Evolutionary conservation across 192 early-diverging fungal genomes (phyloP).

Genomic region (Dispira simplex): DNA sequence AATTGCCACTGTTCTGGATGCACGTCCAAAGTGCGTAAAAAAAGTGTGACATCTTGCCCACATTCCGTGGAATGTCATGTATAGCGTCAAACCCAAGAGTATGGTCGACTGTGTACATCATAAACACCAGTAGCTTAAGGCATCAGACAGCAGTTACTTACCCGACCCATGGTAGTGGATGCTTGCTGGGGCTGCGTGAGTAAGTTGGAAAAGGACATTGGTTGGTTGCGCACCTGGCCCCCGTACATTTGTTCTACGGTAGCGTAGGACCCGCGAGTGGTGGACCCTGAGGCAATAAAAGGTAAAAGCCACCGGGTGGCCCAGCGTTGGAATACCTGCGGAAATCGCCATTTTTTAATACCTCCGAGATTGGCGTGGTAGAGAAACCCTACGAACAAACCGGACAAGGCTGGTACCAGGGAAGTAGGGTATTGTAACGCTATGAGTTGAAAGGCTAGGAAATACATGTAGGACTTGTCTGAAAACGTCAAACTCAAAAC

Average conservation of each 20-base stretch:
- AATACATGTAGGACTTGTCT: conserved; percentile 33
- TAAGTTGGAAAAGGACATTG: conserved; percentile 17
- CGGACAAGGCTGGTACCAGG: conserved; percentile 25
- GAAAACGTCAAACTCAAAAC: conserved; percentile 31
- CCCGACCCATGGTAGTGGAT: background rate
- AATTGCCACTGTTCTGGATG: no score
- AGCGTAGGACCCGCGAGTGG: conserved; percentile 23
- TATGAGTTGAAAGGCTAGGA: conserved; percentile 28
- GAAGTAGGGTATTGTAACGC: conserved; percentile 26
- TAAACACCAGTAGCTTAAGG: no score
- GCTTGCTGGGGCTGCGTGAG: conserved; percentile 14
- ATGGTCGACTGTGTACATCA: no score
- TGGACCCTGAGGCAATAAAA: conserved; percentile 28
- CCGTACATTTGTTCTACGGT: conserved; percentile 19
- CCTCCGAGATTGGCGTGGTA: conserved; percentile 33
- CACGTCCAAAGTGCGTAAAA: no score
- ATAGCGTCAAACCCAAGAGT: no score
- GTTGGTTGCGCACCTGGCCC: conserved; percentile 13
- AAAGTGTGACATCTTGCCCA: no score
- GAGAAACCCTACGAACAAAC: conserved; percentile 31
- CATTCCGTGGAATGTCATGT: no score
- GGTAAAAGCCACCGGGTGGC: conserved; percentile 28
- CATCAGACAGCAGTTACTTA: background rate
- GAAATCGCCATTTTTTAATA: conserved; percentile 37
- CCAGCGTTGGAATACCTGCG: conserved; percentile 17